Conservation (phyloP, 2,329 filamentous ascomycete species). For the Nemania diffusa region DNA sequence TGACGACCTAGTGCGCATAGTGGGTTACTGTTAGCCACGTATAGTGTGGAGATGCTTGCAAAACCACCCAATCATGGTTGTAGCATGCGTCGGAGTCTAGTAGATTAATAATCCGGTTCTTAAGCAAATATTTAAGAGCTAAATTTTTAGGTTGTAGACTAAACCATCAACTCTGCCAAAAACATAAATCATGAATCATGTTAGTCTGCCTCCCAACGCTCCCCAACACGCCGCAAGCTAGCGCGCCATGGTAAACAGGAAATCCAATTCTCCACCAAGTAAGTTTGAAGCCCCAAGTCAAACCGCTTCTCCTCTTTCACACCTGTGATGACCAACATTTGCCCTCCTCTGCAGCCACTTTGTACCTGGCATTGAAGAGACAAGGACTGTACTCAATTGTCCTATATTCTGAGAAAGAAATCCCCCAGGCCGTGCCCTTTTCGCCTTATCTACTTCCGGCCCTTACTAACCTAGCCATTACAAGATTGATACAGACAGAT, state of each 20-base stretch:
- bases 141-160: conserved; percentile 1
- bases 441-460: not conserved
- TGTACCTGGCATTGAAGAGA: conserved; percentile 5
- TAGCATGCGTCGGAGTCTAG: not conserved
- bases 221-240: not conserved
- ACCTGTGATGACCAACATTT: conserved; percentile 4
- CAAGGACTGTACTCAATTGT: conserved; percentile 4
- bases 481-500: conserved; percentile 1
- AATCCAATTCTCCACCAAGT: not conserved
- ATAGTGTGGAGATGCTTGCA: not conserved
- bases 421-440: not conserved
- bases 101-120: not conserved
- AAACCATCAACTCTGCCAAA: conserved; percentile 1
- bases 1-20: no score
- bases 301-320: conserved; percentile 1
- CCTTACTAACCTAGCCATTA: conserved; percentile 4
- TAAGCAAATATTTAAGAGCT: not conserved
- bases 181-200: not conserved
- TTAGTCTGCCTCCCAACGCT: not conserved
- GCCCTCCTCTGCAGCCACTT: conserved; percentile 2
- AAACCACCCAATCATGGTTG: not conserved
- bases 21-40: not conserved
- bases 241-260: not conserved
- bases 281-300: not conserved
- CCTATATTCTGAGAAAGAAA: conserved; percentile 3